Evolutionary conservation across 2,329 filamentous ascomycete species (phyloP).

Genomic region (Coleophoma crateriformis): DNA sequence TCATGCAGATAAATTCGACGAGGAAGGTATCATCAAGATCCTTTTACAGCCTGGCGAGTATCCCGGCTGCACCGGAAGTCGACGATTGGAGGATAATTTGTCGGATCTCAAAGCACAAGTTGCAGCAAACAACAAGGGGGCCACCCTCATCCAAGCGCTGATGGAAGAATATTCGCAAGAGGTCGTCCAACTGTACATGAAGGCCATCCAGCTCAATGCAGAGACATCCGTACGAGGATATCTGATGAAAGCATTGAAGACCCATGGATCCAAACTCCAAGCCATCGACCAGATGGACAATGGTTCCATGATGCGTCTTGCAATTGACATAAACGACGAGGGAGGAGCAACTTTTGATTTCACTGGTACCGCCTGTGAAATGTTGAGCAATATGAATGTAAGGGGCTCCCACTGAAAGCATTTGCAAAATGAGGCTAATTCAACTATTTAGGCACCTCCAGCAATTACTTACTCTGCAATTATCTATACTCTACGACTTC

Average conservation of each 20-base stretch:
- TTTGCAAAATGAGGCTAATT: too few species aligned
- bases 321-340: conserved; percentile 63
- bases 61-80: conserved; percentile 68
- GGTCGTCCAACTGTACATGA: conserved; percentile 65
- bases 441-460: conserved; percentile 48
- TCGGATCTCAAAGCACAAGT: conserved; percentile 81
- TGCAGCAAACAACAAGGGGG: conserved; percentile 77
- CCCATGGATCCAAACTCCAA: conserved; percentile 58
- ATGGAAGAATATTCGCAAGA: conserved; percentile 71
- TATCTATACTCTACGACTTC: conserved; percentile 74
- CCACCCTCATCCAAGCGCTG: conserved; percentile 60
- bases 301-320: conserved; percentile 66
- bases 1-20: conserved; percentile 68
- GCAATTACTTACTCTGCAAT: conserved; percentile 77
- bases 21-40: conserved; percentile 65
- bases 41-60: conserved; percentile 66
- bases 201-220: conserved; percentile 71
- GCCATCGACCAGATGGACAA: conserved; percentile 81
- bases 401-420: too few species aligned
- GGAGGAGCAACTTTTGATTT: conserved; percentile 74
- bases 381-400: conserved; percentile 66
- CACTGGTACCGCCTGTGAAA: conserved; percentile 67
- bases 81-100: conserved; percentile 73
- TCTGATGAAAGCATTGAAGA: conserved; percentile 62
- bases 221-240: conserved; percentile 63